Base-by-base conservation (phyloP, 2,329 filamentous ascomycete species). In the Xylariaceae sp. region DNA sequence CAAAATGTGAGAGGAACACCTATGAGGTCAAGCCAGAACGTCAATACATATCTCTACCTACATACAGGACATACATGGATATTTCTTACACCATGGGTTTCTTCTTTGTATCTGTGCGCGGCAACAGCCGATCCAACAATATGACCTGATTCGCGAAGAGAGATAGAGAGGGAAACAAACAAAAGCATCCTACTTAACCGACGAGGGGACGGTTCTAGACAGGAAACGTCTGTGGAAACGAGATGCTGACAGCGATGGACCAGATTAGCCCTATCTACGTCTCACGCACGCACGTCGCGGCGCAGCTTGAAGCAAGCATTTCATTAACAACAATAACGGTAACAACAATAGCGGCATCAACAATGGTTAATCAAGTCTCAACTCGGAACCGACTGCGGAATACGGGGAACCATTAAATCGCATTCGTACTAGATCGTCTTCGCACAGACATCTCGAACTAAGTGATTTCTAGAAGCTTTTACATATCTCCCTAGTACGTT, bases 341-440 rank as follows among this genome's bases (percentile, higher is more conserved):
- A 30, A 30, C 23, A 30, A 30, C 23, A 30, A 30, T 1, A 30
- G 1, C n/a, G n/a, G n/a, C n/a, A 30, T 6, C 23, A 30, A 30
- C 23, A 49, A 9, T 11, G 4, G 17, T 57, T n/a, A 2, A 45
- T n/a, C 23, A 30, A 30, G 23, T 30, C 23, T 30, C 23, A 4
- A 58, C 45, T 60, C 61, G 61, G 61, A 58, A 60, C 61, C 61
- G 61, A 61, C 51, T 50, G 18, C 34, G 47, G 49, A 51, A 30
- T 51, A 35, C 23, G 23, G 23, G 23, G 4, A 30, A 30, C 5
- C 23, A 30, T 30, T 30, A 30, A 30, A 30, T 30, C 23, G 23
- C 23, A 30, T 30, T 30, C 23, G 23, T 5, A 30, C 23, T 30
- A 30, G 23, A 30, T 30, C 23, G 23, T 30, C 23, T 30, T 30